Evolutionary conservation across 2,329 filamentous ascomycete genomes (phyloP), one percentile per base, ranked within the genome.

Genomic region (Neonectria magnoliae): DNA sequence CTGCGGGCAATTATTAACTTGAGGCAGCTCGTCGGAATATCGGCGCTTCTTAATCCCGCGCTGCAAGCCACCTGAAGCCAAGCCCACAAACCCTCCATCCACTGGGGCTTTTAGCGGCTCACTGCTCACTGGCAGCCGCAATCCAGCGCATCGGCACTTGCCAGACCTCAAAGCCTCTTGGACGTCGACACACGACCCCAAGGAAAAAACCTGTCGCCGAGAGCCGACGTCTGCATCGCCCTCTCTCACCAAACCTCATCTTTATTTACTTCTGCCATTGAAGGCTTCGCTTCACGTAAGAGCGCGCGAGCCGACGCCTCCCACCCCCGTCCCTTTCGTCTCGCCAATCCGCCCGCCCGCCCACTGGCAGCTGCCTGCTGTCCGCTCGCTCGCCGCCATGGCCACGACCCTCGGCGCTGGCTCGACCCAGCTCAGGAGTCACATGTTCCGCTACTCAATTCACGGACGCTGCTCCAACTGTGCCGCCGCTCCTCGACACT

Each of bases 361-460:
- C 38, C 38, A 16, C 36, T 16, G 36, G 6, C 36, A 38, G 36
- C 36, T 36, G 33, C 38, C 53, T 62, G 53, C 25, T 29, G 29
- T 29, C 29, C 29, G 9, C 9, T 29, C 7, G 8, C 59, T 64
- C 63, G 66, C 68, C 66, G 68, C 69, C 65, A 77, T 73, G 73
- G 76, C 77, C 68, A 73, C 76, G 63, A 75, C 75, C 65, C 75
- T 80, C 66, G 75, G 75, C 61, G 69, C 76, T 68, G 76, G 79
- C 65, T 73, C 76, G 66, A 73, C 77, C 67, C 79, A 74, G 64
- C 71, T 79, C 62, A 69, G 73, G 67, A 73, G 76, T 71, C 76
- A 74, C 61, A 69, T 73, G 54, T 68, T 79, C 66, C 67, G 71
- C 71, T 73, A 74, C 63, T 69, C 74, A 56, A 59, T 73, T 65